phyloP scores from a whole-genome alignment of 2,329 filamentous ascomycete genomes.

The Acephala macrosclerotiorum region DNA sequence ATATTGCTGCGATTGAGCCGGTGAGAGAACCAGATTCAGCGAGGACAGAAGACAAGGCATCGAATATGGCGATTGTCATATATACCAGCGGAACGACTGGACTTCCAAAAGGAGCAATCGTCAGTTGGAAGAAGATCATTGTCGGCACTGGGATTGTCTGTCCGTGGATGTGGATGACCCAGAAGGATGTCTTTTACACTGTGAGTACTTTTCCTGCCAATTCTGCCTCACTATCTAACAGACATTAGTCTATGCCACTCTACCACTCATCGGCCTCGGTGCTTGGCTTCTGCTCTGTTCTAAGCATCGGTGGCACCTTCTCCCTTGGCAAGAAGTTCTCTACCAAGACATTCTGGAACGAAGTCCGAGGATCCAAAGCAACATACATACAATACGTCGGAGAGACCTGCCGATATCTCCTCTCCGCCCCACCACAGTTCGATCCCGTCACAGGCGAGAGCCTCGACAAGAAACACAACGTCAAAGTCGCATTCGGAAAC shows the following conservation, averaged over 20 bases:
- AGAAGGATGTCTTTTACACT: slow-evolving; percentile 77
- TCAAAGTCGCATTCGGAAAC: slow-evolving; percentile 84
- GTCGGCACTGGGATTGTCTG: slow-evolving; percentile 59
- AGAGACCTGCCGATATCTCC: slow-evolving; percentile 84
- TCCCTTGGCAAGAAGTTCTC: slow-evolving; percentile 82
- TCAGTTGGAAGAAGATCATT: slow-evolving; percentile 74
- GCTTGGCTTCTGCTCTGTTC: slow-evolving; percentile 69
- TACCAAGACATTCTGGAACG: slow-evolving; percentile 77
- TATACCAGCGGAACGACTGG: slow-evolving; percentile 89
- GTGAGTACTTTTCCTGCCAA: slow-evolving; percentile 53
- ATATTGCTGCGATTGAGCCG: slow-evolving; percentile 59
- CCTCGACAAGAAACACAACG: slow-evolving; percentile 74
- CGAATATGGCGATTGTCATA: slow-evolving; percentile 75
- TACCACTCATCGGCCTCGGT: slow-evolving; percentile 84
- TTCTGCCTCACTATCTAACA: slow-evolving; percentile 18
- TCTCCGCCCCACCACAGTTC: slow-evolving; percentile 67
- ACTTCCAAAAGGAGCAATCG: slow-evolving; percentile 79
- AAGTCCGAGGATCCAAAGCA: slow-evolving; percentile 73
- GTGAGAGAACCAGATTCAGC: slow-evolving; percentile 64
- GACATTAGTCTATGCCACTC: slow-evolving; percentile 79
- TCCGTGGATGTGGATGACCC: slow-evolving; percentile 63
- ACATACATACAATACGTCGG: slow-evolving; percentile 88
- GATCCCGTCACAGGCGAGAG: slow-evolving; percentile 70
- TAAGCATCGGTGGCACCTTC: slow-evolving; percentile 69
- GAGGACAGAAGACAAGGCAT: slow-evolving; percentile 56